A percentile compares a stretch with the other conserved stretches of the same genome.
phyloP scores from a whole-genome alignment of 169 alveolate species.

The Eimeria praecox region DNA sequence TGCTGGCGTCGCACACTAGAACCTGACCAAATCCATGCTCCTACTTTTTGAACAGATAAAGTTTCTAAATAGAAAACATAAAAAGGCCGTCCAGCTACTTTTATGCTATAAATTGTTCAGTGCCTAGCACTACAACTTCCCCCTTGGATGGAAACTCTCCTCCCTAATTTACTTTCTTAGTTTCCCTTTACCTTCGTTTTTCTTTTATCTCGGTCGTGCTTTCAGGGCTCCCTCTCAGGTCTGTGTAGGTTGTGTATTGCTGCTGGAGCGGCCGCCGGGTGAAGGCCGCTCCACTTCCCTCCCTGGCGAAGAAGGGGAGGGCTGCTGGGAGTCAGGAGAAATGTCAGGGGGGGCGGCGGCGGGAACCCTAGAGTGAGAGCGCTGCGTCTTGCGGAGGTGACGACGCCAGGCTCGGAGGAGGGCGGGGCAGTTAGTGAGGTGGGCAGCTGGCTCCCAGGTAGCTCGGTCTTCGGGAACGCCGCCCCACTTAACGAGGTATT shows the following conservation, averaged over 20 bases:
- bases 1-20: too few species aligned
- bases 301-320: background rate
- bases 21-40: too few species aligned
- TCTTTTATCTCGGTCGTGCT: background rate
- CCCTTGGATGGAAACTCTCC: background rate
- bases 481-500: background rate
- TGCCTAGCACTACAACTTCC: background rate
- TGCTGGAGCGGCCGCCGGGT: background rate
- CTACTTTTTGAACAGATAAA: too few species aligned
- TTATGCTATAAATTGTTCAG: background rate
- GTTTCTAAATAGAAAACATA: too few species aligned
- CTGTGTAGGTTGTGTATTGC: background rate
- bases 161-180: background rate
- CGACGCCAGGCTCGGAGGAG: too few species aligned
- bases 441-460: background rate
- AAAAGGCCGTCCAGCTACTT: background rate
- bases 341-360: background rate
- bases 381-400: background rate
- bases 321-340: background rate
- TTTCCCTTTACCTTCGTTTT: background rate
- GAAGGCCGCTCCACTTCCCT: background rate
- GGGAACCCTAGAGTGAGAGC: background rate
- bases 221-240: too few species aligned
- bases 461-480: background rate
- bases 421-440: too few species aligned